These are phyloP conservation scores for Epichloe aotearoae DNA, from an alignment of 2,329 filamentous ascomycete species.

Conservation along the genomic window DNA sequence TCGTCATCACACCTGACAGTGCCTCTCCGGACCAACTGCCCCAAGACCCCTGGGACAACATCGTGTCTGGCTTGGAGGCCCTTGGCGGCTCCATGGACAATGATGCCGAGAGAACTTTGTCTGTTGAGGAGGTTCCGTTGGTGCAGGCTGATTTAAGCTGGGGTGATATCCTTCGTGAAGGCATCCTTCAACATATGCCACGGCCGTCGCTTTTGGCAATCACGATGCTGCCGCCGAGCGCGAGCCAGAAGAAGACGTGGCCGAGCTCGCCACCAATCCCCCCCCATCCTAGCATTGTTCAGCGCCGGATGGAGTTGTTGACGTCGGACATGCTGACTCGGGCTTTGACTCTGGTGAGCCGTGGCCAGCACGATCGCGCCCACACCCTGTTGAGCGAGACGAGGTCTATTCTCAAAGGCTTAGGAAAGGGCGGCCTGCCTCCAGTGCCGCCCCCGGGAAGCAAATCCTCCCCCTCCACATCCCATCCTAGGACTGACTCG, in stretches of 20 bases:
- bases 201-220: constrained; percentile 86
- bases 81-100: constrained; percentile 77
- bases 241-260: constrained; percentile 53
- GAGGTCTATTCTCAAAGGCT: constrained; percentile 83
- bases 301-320: constrained; percentile 91
- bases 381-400: constrained; percentile 90
- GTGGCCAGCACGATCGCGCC: constrained; percentile 85
- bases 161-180: constrained; percentile 85
- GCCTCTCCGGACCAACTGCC: constrained; percentile 71
- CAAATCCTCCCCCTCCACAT: constrained; percentile 34
- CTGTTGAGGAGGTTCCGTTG: constrained; percentile 86
- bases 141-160: constrained; percentile 91
- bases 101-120: constrained; percentile 70
- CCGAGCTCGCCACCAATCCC: constrained; percentile 67
- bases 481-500: constrained; percentile 30
- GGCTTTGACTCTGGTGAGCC: constrained; percentile 77
- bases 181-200: constrained; percentile 71
- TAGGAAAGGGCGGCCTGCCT: constrained; percentile 87
- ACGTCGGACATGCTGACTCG: constrained; percentile 97
- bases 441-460: constrained; percentile 57
- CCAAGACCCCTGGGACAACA: constrained; percentile 93
- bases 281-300: constrained; percentile 87
- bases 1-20: constrained; percentile 82
- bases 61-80: constrained; percentile 89
- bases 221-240: constrained; percentile 70